These are phyloP conservation scores for Cinchona pubescens DNA, from an alignment of 257 asterid genomes.

Conservation along the genomic window DNA sequence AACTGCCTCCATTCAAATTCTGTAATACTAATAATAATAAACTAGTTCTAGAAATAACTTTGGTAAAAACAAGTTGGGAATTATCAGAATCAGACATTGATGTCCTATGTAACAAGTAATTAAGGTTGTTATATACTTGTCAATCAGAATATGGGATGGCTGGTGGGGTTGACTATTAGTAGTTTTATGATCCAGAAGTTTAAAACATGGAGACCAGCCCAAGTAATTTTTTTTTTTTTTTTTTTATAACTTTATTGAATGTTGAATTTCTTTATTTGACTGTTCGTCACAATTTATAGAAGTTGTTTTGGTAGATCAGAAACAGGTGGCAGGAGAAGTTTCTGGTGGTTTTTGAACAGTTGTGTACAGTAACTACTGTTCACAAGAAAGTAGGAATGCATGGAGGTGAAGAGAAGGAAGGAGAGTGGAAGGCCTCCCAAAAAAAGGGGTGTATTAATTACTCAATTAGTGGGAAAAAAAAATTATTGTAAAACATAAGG, in stretches of 20 bases:
- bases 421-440: not conserved
- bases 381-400: not conserved
- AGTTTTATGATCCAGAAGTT: not conserved
- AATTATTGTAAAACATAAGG: no score
- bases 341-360: not conserved
- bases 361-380: not conserved
- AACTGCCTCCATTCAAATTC: conserved; percentile 22
- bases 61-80: not conserved
- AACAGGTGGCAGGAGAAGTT: conserved; percentile 20
- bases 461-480: no score
- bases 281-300: no score
- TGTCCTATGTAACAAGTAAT: no score
- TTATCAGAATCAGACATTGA: not conserved
- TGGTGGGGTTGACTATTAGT: conserved; percentile 5
- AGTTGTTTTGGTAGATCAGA: not conserved
- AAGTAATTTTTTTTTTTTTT: not conserved
- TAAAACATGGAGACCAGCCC: conserved; percentile 3
- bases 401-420: not conserved
- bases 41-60: not conserved
- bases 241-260: no score
- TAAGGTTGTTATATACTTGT: not conserved
- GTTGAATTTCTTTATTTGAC: no score
- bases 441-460: not conserved
- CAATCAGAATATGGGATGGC: not conserved
- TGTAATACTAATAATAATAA: no score